phyloP scores from a whole-genome alignment of 495 filamentous ascomycete genomes.

The Neurospora sp. region DNA sequence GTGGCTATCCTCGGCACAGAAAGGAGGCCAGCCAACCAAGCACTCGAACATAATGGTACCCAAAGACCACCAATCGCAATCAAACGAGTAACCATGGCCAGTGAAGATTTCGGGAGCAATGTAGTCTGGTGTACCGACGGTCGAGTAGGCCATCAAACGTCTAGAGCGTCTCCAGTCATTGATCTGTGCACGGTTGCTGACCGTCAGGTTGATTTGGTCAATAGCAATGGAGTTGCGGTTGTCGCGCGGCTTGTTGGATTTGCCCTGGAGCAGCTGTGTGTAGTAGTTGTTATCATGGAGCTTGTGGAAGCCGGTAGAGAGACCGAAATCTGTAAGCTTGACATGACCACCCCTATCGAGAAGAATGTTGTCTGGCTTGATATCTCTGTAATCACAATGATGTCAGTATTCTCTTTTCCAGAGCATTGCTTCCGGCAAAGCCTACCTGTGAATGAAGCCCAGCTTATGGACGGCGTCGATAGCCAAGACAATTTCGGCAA shows the following conservation, averaged over 20 bases:
- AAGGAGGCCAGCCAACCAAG: slow-evolving; percentile 96
- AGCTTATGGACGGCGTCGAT: slow-evolving; percentile 97
- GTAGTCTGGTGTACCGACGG: slow-evolving; percentile 96
- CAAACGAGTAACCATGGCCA: slow-evolving; percentile 86
- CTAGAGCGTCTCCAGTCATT: slow-evolving; percentile 98
- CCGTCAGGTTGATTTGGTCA: slow-evolving; percentile 96
- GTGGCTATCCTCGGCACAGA: slow-evolving; percentile 94
- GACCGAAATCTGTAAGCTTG: slow-evolving; percentile 96
- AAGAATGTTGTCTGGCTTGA: slow-evolving; percentile 98
- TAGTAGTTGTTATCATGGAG: slow-evolving; percentile 98
- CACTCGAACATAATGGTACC: slow-evolving; percentile 99
- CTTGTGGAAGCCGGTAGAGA: slow-evolving; percentile 96
- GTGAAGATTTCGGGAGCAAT: slow-evolving; percentile 98
- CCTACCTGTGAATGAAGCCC: slow-evolving; percentile 94
- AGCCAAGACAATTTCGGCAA: slow-evolving; percentile 93
- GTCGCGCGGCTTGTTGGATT: slow-evolving; percentile 58
- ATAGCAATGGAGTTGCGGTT: slow-evolving; percentile 87
- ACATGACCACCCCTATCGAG: slow-evolving; percentile 92
- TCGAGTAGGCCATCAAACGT: slow-evolving; percentile 92
- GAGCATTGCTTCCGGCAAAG: not conserved
- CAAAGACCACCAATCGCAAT: slow-evolving; percentile 98
- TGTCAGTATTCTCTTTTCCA: not conserved
- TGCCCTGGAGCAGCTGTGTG: slow-evolving; percentile 79
- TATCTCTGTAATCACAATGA: slow-evolving; percentile 56
- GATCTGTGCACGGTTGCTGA: slow-evolving; percentile 91